Base-by-base conservation (phyloP, 768 basidiomycete species). In the Neoboletus subvelutipes region DNA sequence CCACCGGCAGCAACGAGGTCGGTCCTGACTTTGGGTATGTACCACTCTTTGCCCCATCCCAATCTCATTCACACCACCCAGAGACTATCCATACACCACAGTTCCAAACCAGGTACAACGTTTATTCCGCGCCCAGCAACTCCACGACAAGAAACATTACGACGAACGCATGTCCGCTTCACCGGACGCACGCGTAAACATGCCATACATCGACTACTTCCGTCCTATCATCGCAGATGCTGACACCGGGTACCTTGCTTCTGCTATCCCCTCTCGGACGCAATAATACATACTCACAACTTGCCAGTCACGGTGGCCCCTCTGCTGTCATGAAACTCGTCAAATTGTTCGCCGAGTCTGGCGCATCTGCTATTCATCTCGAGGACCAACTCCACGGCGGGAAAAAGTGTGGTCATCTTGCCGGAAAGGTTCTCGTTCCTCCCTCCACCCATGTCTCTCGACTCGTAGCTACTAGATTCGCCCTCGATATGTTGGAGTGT, bases 321-420 rank as follows among this genome's bases (percentile, higher is more conserved):
- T 93, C 93, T 20, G 83, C 93, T 15, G 90, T 96, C 50, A 93
- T 98, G 89, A 98, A 97, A 75, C 81, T 98, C 9, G 85, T 85
- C 37, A 98, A 97, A 67, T 79, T 94, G 22, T 96, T 98, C 65
- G 94, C 92, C n/a, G 95, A 97, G 77, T 88, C 90, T 51, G 94
- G 95, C 26, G 90, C 92, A 15, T 83, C 94, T 10, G 95, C 82
- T 17, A 89, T 98, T 48, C 95, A 98, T 71, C 72, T 97, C 22
- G 95, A 98, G 70, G 95, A 98, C 73, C 93, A 96, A 69, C 78
- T 96, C 8, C 92, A 95, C 60, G 95, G 95, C 31, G 92, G 92
- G 28, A 97, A 97, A 77, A 95, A 97, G 83, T 93, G 92, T 69
- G 92, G 93, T 28, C 92, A 94, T 76, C 78, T 94, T 66, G 88